Evolutionary conservation across 2,329 filamentous ascomycete species (phyloP), one percentile per base, ranked within the genome.

Genomic region (Bertia moriformis): DNA sequence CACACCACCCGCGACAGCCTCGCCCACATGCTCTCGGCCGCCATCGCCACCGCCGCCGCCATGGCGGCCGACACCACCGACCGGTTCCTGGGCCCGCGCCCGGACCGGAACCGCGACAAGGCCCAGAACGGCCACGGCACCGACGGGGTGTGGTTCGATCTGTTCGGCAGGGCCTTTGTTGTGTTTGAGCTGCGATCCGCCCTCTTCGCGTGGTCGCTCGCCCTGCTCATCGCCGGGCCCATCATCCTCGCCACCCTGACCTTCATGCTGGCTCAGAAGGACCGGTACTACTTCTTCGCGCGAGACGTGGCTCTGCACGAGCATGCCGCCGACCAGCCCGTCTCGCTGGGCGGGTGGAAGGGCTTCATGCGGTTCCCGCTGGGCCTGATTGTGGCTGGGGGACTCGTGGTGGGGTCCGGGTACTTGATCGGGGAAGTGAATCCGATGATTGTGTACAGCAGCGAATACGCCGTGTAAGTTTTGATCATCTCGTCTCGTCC

Each of bases 11-110:
- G n/a, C 7, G 22, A 27, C 14, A 18, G 15, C 18, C 46, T 81
- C 3, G 80, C 75, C 75, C 75, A 81, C 49, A 82, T 82, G 77
- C 62, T 82, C 18, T 78, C 73, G 33, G 66, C 69, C 15, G 66
- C 75, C 18, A 55, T 81, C 24, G 61, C 66, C 5, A 79, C 75
- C 0, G 67, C 72, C 5, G 59, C 70, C 45, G 67, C 63, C 1
- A 58, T 81, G 40, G 67, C 73, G 2, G 67, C 66, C 4, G 67
- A 78, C 44, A 62, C 60, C 15, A 66, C 63, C 43, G 54, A 60
- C 37, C 58, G 58, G 17, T 78, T 78, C 45, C 67, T 70, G 41
- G 63, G 67, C 18, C 48, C 51, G 24, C 32, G 48, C 22, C 22
- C 22, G 7, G 22, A 27, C 22, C 7, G 22, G 22, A n/a, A 27